Conservation (phyloP, 148 eudicot species). For the Vaccinium darrowii region DNA sequence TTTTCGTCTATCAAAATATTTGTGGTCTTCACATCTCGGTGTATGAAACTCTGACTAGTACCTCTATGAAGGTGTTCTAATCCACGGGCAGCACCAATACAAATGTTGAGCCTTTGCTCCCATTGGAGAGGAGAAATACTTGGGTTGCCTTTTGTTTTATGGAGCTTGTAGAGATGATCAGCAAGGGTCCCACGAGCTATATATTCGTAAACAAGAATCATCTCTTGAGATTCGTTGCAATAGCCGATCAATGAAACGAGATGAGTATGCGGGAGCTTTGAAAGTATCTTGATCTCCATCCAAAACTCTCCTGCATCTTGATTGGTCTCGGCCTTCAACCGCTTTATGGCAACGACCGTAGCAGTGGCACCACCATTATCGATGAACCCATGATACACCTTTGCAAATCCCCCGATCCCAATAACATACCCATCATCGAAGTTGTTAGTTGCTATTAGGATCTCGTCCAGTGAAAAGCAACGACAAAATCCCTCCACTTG, state of each 20-base stretch:
- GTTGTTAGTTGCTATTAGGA: background rate
- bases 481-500: background rate
- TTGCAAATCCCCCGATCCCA: background rate
- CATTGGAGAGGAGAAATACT: background rate
- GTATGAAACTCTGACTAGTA: background rate
- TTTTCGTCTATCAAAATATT: background rate
- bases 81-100: background rate
- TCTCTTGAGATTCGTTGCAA: background rate
- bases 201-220: background rate
- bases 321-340: background rate
- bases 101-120: background rate
- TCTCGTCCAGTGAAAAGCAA: background rate
- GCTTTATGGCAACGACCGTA: background rate
- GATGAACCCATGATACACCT: background rate
- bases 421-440: background rate
- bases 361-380: background rate
- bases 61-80: background rate
- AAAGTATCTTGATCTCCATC: background rate
- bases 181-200: background rate
- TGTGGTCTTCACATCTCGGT: background rate
- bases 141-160: no score
- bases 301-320: slow-evolving; percentile 2
- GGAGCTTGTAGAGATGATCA: background rate
- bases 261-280: background rate
- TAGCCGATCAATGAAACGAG: background rate